Evolutionary conservation across 129 eudicot genomes (phyloP), one percentile per base, ranked within the genome.

Genomic region (Erigeron canadensis): DNA sequence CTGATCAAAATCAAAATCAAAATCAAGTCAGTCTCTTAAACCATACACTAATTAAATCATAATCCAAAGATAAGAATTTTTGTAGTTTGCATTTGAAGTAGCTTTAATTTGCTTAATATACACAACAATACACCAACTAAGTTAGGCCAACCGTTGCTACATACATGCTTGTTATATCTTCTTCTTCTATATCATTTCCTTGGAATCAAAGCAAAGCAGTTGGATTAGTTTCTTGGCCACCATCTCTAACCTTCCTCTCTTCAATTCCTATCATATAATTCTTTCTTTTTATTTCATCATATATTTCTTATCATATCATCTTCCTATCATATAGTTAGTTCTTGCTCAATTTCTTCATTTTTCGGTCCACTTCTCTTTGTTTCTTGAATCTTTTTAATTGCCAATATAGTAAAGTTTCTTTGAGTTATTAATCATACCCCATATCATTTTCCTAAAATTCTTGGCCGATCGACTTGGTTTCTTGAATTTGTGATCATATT

Each of bases 141-240:
- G 91, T 85, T 87, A 83, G 95, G 97, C 95, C 95, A 91, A 81
- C 86, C 54, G 86, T 82, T 83, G 75, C 77, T 78, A 77, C 77
- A 71, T 51, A 71, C 73, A 67, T 34, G 65, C 40, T 11, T 7
- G 12, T 10, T n/a, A n/a, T 18, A n/a, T 60, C 69, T 48, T 81
- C 54, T 72, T 74, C 61, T 75, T 67, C 51, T 37, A 43, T 77
- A 77, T 78, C 61, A 71, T 85, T 85, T 80, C 76, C 98, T 89
- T 89, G 67, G 79, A 82, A 76, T 71, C 78, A 55, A 93, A 87
- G 96, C 95, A 89, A 89, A 81, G 85, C 82, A 70, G 99, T 94
- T 90, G 65, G 44, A 12, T 12, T 50, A 72, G 84, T 71, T 89
- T 89, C 67, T 83, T 88, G 97, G 96, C 84, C 91, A 82, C 97